Evolutionary conservation across 2,329 filamentous ascomycete species (phyloP).

Genomic region (Alternaria infectoria): DNA sequence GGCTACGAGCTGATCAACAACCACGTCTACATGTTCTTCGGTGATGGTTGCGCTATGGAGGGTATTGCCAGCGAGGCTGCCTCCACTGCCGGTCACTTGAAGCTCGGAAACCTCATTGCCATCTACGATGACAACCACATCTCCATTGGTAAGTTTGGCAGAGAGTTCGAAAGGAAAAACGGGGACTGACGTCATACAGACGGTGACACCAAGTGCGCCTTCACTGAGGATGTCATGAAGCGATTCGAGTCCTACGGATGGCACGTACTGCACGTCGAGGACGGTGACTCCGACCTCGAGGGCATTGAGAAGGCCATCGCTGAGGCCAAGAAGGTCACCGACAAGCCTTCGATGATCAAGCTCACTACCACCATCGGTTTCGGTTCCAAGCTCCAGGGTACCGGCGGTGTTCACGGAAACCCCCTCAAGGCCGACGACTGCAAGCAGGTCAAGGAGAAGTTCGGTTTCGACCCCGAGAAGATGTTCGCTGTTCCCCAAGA

Average conservation of each 20-base stretch:
- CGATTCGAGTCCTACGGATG: conserved; percentile 97
- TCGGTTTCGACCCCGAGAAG: conserved; percentile 94
- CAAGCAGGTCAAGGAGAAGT: conserved; percentile 91
- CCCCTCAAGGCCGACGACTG: conserved; percentile 94
- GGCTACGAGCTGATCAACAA: conserved; percentile 91
- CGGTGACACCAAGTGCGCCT: conserved; percentile 92
- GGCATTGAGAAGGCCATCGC: conserved; percentile 88
- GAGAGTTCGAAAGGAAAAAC: not conserved
- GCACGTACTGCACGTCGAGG: conserved; percentile 83
- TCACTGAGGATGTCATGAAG: conserved; percentile 95
- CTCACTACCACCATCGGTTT: conserved; percentile 97
- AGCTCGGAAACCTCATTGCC: conserved; percentile 96
- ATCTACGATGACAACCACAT: conserved; percentile 99
- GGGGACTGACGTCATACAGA: conserved; percentile 58
- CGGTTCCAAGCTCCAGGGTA: conserved; percentile 91
- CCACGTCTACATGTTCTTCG: conserved; percentile 96
- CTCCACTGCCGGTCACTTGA: conserved; percentile 91
- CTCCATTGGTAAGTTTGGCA: conserved; percentile 66
- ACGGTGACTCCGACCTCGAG: conserved; percentile 88
- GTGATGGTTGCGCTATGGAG: conserved; percentile 98
- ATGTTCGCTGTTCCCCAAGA: conserved; percentile 91
- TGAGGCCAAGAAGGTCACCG: conserved; percentile 82
- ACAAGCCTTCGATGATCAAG: conserved; percentile 98
- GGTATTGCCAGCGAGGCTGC: conserved; percentile 93
- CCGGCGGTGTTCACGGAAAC: conserved; percentile 93